A percentile compares a stretch with the other conserved stretches of the same genome.
phyloP scores from a whole-genome alignment of 805 yeast species.

The Cyberlindnera americana region DNA sequence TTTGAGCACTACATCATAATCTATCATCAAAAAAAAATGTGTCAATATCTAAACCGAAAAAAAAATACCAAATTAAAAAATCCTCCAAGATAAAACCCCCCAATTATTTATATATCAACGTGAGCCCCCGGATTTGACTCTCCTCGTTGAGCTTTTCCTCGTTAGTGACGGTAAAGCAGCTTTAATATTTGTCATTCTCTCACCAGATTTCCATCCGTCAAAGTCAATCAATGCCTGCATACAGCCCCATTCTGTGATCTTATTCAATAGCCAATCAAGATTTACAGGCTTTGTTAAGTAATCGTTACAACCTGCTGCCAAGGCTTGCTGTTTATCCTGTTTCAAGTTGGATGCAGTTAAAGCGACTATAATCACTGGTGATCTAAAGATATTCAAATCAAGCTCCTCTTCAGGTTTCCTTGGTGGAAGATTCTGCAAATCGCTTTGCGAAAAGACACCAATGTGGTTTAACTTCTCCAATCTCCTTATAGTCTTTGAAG shows the following conservation, averaged over 20 bases:
- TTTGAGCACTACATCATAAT: neutral
- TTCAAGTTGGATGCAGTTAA: constrained; percentile 87
- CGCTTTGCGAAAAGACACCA: constrained; percentile 41
- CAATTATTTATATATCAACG: no score
- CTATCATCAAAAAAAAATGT: neutral
- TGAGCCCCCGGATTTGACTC: no score
- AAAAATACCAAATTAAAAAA: neutral
- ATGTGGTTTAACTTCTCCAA: constrained; percentile 77
- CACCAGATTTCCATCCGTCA: constrained; percentile 77
- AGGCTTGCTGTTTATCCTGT: constrained; percentile 83
- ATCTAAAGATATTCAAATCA: constrained; percentile 62
- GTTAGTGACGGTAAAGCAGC: constrained; percentile 28
- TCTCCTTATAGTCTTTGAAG: constrained; percentile 85
- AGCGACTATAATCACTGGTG: constrained; percentile 98
- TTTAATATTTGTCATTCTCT: constrained; percentile 36
- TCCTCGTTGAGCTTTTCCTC: constrained; percentile 16
- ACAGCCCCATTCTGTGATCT: constrained; percentile 97
- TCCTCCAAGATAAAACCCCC: no score
- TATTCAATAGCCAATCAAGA: constrained; percentile 87
- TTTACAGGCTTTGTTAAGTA: constrained; percentile 95
- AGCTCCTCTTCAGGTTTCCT: constrained; percentile 47
- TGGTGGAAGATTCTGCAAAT: constrained; percentile 21
- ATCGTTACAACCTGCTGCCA: constrained; percentile 97
- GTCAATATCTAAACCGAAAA: neutral
- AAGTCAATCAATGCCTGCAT: constrained; percentile 97